These are phyloP conservation scores for Leccinum ochraceum DNA, from an alignment of 768 basidiomycete genomes.

Conservation along the genomic window DNA sequence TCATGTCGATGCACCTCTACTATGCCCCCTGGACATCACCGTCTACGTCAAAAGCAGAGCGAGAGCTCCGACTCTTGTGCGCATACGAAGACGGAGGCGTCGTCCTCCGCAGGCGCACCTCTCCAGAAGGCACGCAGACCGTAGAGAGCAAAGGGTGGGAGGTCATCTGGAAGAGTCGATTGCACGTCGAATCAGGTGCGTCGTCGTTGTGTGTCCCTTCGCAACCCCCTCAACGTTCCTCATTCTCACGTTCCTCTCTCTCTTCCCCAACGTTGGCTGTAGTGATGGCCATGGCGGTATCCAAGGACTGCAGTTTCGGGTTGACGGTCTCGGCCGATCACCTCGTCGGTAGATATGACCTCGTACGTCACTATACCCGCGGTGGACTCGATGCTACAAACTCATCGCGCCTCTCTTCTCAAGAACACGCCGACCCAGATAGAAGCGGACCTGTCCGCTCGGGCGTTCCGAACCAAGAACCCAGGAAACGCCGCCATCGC, in stretches of 20 bases:
- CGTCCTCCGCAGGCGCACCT: constrained; percentile 57
- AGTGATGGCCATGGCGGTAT: constrained; percentile 76
- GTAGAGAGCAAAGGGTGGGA: constrained; percentile 79
- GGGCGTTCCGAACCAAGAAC: constrained; percentile 61
- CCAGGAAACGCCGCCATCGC: constrained; percentile 80
- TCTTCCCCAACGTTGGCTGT: constrained; percentile 38
- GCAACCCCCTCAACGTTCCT: too few relatives aligned
- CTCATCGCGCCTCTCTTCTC: not conserved
- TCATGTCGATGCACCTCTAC: constrained; percentile 85
- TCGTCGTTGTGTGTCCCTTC: constrained; percentile 9
- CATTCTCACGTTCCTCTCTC: constrained; percentile 25
- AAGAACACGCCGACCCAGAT: constrained; percentile 12
- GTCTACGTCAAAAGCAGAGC: constrained; percentile 31
- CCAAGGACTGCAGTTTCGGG: not conserved
- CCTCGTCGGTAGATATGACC: constrained; percentile 63
- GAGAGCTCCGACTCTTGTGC: constrained; percentile 60
- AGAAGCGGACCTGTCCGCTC: constrained; percentile 28
- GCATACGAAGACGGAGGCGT: constrained; percentile 89
- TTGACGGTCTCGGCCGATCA: constrained; percentile 58
- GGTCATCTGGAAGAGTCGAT: constrained; percentile 61
- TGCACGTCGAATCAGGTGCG: constrained; percentile 78
- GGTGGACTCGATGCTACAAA: not conserved
- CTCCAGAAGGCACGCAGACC: constrained; percentile 38
- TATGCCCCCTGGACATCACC: constrained; percentile 33
- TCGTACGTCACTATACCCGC: constrained; percentile 36